phyloP scores from a whole-genome alignment of 1,284 basidiomycete species.

The Ustilago trichophora region DNA sequence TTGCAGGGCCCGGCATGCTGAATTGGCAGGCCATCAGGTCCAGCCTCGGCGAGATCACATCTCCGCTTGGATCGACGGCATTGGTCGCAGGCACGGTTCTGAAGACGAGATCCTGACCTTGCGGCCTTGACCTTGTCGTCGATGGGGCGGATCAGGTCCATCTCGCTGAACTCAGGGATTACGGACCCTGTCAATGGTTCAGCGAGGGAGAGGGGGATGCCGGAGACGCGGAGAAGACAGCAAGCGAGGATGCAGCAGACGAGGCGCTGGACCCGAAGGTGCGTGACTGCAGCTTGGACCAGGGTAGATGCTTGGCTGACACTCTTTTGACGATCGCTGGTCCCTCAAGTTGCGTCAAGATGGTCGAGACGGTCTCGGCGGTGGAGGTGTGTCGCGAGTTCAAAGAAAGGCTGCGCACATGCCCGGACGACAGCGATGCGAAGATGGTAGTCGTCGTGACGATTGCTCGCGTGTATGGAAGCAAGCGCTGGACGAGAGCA shows the following conservation, averaged over 20 bases:
- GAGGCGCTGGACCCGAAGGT: not conserved
- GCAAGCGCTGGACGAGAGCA: too few species aligned
- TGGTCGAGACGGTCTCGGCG: too few species aligned
- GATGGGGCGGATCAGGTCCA: slow-evolving; percentile 28
- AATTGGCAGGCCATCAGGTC: slow-evolving; percentile 31
- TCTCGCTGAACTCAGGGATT: not conserved
- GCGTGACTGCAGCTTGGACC: too few species aligned
- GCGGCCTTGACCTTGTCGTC: slow-evolving; percentile 36
- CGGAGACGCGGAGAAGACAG: not conserved
- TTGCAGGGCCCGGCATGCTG: slow-evolving; percentile 38
- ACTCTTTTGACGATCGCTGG: too few species aligned
- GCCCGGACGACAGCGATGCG: too few species aligned
- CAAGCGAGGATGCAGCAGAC: too few species aligned
- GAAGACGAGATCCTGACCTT: slow-evolving; percentile 40
- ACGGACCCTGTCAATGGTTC: not conserved
- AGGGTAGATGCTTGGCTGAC: too few species aligned
- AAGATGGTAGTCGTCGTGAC: too few species aligned
- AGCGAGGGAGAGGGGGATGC: not conserved
- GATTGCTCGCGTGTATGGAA: too few species aligned
- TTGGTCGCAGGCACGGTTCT: slow-evolving; percentile 46
- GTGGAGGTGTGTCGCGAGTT: too few species aligned
- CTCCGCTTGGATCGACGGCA: slow-evolving; percentile 43
- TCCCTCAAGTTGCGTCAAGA: too few species aligned
- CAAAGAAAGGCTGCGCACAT: too few species aligned
- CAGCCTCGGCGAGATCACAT: slow-evolving; percentile 41